Percentiles rank a stretch among this genome's conserved stretches.
Evolutionary conservation across 176 grass and related monocot genomes (phyloP).

Genomic region (Aegilops speltoides): DNA sequence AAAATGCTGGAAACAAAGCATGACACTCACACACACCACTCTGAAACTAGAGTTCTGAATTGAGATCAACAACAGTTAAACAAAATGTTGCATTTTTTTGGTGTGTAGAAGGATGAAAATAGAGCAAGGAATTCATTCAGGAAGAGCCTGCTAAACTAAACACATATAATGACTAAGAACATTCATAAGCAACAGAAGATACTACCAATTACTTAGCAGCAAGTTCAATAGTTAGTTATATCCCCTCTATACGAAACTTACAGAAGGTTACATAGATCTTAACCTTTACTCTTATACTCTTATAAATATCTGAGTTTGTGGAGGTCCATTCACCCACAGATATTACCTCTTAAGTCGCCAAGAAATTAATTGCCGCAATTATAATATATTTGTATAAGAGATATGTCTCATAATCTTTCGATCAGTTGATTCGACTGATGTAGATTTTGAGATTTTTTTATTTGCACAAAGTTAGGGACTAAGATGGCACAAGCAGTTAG

Average conservation of each 20-base stretch:
- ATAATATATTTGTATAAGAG: not conserved
- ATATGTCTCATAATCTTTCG: not conserved
- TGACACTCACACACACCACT: not conserved
- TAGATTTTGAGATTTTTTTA: not conserved
- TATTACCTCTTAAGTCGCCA: not conserved
- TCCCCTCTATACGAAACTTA: not conserved
- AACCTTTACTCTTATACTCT: not conserved
- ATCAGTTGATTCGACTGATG: not conserved
- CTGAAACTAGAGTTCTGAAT: not conserved
- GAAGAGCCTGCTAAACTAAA: not conserved
- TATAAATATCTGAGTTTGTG: not conserved
- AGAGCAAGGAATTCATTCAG: not conserved
- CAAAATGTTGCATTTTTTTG: not conserved
- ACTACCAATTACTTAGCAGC: not conserved
- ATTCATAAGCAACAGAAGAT: not conserved
- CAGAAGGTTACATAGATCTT: not conserved
- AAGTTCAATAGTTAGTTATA: not conserved
- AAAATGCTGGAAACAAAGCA: constrained; percentile 16
- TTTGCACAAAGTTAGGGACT: not conserved
- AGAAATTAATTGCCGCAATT: not conserved
- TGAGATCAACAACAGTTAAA: not conserved
- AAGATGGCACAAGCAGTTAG: not conserved
- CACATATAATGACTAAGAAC: not conserved
- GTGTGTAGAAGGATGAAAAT: not conserved
- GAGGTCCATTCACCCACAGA: not conserved